phyloP scores from a whole-genome alignment of 495 filamentous ascomycete genomes.

The Talaromyces proteolyticus region DNA sequence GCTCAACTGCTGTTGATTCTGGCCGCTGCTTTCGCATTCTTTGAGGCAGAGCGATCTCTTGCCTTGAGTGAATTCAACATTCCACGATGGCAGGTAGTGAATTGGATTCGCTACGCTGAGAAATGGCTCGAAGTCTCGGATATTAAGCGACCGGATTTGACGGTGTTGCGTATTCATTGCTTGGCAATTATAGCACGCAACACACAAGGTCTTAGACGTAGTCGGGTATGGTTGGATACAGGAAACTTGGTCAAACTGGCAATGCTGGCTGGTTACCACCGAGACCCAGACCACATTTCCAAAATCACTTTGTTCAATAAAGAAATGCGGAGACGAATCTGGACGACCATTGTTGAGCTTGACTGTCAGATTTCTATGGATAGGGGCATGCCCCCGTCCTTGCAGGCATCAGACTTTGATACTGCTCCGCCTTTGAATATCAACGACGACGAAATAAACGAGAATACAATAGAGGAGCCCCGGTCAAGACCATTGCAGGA shows the following conservation, averaged over 20 bases:
- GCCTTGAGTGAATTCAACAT: conserved; percentile 28
- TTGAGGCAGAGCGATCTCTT: conserved; percentile 14
- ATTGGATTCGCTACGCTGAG: conserved; percentile 60
- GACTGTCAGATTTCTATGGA: conserved; percentile 54
- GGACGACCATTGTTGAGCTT: conserved; percentile 61
- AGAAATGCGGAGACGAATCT: conserved; percentile 64
- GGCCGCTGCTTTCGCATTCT: conserved; percentile 43
- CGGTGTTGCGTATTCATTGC: conserved; percentile 51
- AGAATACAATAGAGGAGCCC: conserved; percentile 29
- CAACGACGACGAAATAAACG: conserved; percentile 33
- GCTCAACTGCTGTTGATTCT: conserved; percentile 60
- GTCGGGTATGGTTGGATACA: conserved; percentile 54
- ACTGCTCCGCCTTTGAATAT: conserved; percentile 49
- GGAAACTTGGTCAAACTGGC: conserved; percentile 51
- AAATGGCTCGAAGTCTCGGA: conserved; percentile 53
- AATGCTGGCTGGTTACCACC: conserved; percentile 51
- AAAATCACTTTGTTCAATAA: conserved; percentile 49
- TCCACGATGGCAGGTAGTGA: conserved; percentile 40
- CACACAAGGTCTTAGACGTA: conserved; percentile 45
- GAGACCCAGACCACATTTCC: conserved; percentile 45
- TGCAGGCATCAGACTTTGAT: conserved; percentile 52
- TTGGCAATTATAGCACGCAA: conserved; percentile 56
- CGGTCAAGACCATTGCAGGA: conserved; percentile 19
- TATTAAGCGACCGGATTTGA: conserved; percentile 49
- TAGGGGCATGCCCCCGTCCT: conserved; percentile 50